Evolutionary conservation across 148 eudicot genomes (phyloP), one percentile per base, ranked within the genome.

Genomic region (Chenopodium berlandieri): DNA sequence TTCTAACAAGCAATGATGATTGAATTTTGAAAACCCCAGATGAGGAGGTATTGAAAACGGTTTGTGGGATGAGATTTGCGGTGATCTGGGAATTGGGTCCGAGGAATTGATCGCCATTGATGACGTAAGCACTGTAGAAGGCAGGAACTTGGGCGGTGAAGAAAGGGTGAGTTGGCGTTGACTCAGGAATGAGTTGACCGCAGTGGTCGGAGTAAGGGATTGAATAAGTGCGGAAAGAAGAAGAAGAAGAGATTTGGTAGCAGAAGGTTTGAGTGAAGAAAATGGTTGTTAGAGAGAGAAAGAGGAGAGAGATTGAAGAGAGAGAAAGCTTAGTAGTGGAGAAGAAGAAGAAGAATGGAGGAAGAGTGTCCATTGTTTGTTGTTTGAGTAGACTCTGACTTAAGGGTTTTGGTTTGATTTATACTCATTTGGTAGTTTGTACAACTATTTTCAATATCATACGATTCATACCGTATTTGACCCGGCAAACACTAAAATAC

Each of bases 161-260:
- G 70, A 1, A 73, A 22, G 47, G 83, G 69, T 31, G 76, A 56
- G 23, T 56, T 20, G 73, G 87, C 14, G 79, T 69, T 27, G 90
- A 79, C 16, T 80, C 88, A 22, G 83, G 83, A 30, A 90, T 86
- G 85, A 88, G 56, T 54, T 82, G 81, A 79, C 80, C 62, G 85
- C 98, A 94, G 84, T 86, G 85, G 31, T 78, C 75, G 52, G 91
- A 54, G 87, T 94, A 94, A 0, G 91, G 81, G 80, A 8, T 40
- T 23, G 88, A 66, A 54, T 9, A 11, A 14, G 54, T 50, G 14
- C 14, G 83, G 25, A n/a, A 32, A 52, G 56, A 17, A 14, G 62
- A 31, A 71, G 82, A 20, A 27, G 50, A 22, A 80, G 48, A 0
- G 72, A 71, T 20, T 58, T 70, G 80, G 14, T 47, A 19, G 58